phyloP scores from a whole-genome alignment of 2,329 filamentous ascomycete species.

The Emericellopsis cladophorae region DNA sequence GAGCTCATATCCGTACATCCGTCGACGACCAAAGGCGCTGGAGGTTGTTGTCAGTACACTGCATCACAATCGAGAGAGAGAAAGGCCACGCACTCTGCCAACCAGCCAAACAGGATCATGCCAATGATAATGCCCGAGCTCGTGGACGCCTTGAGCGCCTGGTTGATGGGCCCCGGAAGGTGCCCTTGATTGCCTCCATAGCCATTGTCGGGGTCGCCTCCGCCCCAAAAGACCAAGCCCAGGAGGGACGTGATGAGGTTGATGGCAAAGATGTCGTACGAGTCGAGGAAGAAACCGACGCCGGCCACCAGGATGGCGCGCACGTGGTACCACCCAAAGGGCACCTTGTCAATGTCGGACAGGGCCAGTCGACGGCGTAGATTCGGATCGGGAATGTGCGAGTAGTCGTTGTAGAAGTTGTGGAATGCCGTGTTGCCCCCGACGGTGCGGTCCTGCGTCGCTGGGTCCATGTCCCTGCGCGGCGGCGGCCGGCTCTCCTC shows the following conservation, averaged over 20 bases:
- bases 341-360: slow-evolving; percentile 68
- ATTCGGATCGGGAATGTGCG: slow-evolving; percentile 58
- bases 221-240: slow-evolving; percentile 64
- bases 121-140: slow-evolving; percentile 69
- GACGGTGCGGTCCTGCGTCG: slow-evolving; percentile 24
- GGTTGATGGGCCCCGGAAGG: slow-evolving; percentile 53
- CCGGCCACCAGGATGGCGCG: slow-evolving; percentile 65
- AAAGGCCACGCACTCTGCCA: slow-evolving; percentile 44
- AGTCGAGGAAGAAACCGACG: slow-evolving; percentile 74
- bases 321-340: slow-evolving; percentile 65
- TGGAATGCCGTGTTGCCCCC: slow-evolving; percentile 60
- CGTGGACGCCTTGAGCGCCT: slow-evolving; percentile 70
- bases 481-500: slow-evolving; percentile 29
- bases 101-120: slow-evolving; percentile 63
- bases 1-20: slow-evolving; percentile 72
- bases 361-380: slow-evolving; percentile 63
- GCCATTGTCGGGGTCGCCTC: slow-evolving; percentile 24
- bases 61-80: not conserved
- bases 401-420: slow-evolving; percentile 61
- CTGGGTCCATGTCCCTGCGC: slow-evolving; percentile 10
- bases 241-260: slow-evolving; percentile 60
- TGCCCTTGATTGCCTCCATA: slow-evolving; percentile 39
- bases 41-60: too few relatives aligned
- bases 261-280: slow-evolving; percentile 73
- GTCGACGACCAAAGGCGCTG: slow-evolving; percentile 55